These are phyloP conservation scores for Penicillium subrubescens DNA, from an alignment of 495 filamentous ascomycete genomes.

Conservation along the genomic window DNA sequence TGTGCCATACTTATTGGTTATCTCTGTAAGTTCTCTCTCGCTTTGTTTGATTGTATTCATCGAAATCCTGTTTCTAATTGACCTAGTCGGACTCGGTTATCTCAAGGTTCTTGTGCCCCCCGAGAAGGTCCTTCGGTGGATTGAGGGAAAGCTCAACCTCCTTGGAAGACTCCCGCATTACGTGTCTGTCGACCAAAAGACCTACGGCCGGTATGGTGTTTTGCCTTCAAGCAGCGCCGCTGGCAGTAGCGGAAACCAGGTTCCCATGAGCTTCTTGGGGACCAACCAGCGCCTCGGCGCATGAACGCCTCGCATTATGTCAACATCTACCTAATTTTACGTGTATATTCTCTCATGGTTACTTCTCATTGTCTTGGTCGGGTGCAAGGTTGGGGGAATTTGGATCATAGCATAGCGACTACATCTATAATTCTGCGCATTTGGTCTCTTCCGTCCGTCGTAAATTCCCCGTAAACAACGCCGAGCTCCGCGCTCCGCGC, in stretches of 20 bases:
- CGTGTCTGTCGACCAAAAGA: conserved; percentile 91
- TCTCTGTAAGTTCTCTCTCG: conserved; percentile 60
- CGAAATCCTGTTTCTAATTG: conserved; percentile 16
- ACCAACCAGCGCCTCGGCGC: conserved; percentile 67
- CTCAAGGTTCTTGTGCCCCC: conserved; percentile 82
- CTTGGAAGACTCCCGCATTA: conserved; percentile 82
- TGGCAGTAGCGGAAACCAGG: conserved; percentile 39
- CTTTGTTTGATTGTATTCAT: not conserved
- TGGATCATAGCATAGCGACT: conserved; percentile 31
- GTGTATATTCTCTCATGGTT: conserved; percentile 38
- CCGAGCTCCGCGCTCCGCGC: conserved; percentile 21
- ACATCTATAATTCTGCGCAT: conserved; percentile 27
- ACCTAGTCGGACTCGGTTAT: conserved; percentile 75
- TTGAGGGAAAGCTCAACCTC: conserved; percentile 83
- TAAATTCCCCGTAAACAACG: conserved; percentile 34
- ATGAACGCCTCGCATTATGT: conserved; percentile 27
- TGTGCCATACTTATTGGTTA: conserved; percentile 82
- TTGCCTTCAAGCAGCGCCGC: conserved; percentile 60
- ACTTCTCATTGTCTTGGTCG: conserved; percentile 9
- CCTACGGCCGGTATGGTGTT: conserved; percentile 91
- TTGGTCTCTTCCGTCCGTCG: conserved; percentile 26
- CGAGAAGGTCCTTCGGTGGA: conserved; percentile 76
- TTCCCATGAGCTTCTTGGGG: conserved; percentile 61
- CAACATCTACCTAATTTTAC: conserved; percentile 28
- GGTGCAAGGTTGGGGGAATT: conserved; percentile 13